Evolutionary conservation across 2,329 filamentous ascomycete genomes (phyloP).

Genomic region (Zopfia rhizophila): DNA sequence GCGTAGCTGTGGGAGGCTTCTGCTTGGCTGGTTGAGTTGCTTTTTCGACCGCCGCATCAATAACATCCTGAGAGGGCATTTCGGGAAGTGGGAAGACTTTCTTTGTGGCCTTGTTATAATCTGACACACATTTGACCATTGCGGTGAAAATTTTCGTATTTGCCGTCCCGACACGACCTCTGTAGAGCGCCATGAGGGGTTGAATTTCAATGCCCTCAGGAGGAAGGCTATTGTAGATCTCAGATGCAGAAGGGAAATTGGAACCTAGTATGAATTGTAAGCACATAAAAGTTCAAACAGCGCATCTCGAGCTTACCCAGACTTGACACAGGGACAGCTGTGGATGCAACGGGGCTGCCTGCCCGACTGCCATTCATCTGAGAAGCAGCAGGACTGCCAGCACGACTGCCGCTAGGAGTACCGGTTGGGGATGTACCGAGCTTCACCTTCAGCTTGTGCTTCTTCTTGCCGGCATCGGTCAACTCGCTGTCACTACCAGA

Average conservation of each 20-base stretch:
- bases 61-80: conserved; percentile 45
- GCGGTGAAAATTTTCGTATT: conserved; percentile 54
- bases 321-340: conserved; percentile 16
- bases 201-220: conserved; percentile 56
- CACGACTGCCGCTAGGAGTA: conserved; percentile 70
- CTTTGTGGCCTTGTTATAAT: conserved; percentile 40
- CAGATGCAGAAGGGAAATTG: conserved; percentile 54
- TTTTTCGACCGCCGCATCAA: too few species aligned
- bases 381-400: conserved; percentile 52
- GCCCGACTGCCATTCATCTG: conserved; percentile 42
- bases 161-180: conserved; percentile 49
- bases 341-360: conserved; percentile 36
- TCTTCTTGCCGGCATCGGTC: conserved; percentile 73
- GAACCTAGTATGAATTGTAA: conserved; percentile 14
- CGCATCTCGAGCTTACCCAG: conserved; percentile 12
- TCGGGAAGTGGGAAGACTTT: conserved; percentile 43
- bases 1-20: too few species aligned
- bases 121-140: conserved; percentile 54
- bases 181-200: conserved; percentile 55
- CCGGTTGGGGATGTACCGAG: conserved; percentile 65
- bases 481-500: conserved; percentile 78
- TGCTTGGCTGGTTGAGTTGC: too few species aligned
- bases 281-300: neutral
- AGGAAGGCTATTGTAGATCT: conserved; percentile 58
- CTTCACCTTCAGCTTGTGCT: conserved; percentile 64